Conservation (phyloP, 176 grass and related monocot genomes). For the Cymbopogon citratus region DNA sequence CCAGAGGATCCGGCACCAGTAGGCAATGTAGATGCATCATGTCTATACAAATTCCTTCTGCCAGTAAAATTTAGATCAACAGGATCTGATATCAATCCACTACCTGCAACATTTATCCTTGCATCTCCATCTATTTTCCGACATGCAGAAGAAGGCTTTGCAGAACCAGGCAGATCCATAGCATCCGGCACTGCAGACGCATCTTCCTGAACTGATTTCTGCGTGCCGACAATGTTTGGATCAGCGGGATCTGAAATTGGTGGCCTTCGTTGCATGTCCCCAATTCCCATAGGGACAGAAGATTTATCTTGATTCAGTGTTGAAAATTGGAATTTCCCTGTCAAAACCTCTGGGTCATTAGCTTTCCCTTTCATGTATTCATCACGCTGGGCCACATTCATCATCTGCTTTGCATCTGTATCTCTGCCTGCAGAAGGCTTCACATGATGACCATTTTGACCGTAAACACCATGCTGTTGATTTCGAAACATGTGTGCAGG, state of each 20-base stretch:
- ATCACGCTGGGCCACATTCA: slow-evolving; percentile 25
- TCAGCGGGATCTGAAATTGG: slow-evolving; percentile 2
- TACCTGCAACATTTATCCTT: slow-evolving; percentile 18
- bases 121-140: slow-evolving; percentile 9
- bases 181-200: slow-evolving; percentile 18
- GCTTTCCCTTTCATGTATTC: slow-evolving; percentile 26
- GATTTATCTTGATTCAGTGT: slow-evolving; percentile 24
- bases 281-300: slow-evolving; percentile 22
- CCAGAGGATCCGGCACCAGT: slow-evolving; percentile 18
- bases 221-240: slow-evolving; percentile 5
- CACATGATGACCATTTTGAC: slow-evolving; percentile 17
- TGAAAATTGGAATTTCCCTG: slow-evolving; percentile 22
- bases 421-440: slow-evolving; percentile 4
- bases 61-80: slow-evolving; percentile 1
- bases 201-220: slow-evolving; percentile 21
- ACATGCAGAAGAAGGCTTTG: slow-evolving; percentile 26
- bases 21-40: slow-evolving; percentile 12
- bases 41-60: slow-evolving; percentile 19
- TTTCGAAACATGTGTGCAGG: slow-evolving; percentile 37
- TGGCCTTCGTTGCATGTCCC: neutral
- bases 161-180: slow-evolving; percentile 16
- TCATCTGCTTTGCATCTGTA: slow-evolving; percentile 7
- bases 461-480: slow-evolving; percentile 18
- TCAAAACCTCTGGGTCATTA: slow-evolving; percentile 35
- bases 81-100: neutral